phyloP scores from a whole-genome alignment of 257 asterid species.

The Prunella vulgaris region DNA sequence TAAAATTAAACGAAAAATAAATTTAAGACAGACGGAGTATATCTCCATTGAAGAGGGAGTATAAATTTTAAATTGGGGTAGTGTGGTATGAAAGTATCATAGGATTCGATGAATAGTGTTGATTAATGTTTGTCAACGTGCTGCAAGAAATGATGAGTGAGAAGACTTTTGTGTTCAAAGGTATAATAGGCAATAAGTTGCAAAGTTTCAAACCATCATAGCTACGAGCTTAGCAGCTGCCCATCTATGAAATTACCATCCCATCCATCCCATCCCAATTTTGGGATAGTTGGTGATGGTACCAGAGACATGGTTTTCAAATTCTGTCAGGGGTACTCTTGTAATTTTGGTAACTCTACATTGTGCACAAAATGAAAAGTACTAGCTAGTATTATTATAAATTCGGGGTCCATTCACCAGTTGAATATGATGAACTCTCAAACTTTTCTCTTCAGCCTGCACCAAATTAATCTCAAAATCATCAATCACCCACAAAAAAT shows the following conservation, averaged over 20 bases:
- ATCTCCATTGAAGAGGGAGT: no score
- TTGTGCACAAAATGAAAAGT: not conserved
- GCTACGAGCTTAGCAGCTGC: not conserved
- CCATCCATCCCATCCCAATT: not conserved
- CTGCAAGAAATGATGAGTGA: not conserved
- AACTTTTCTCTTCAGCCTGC: constrained; percentile 54
- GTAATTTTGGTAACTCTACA: not conserved
- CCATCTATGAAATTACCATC: not conserved
- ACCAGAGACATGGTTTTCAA: not conserved
- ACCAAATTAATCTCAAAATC: not conserved
- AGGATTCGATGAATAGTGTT: constrained; percentile 9
- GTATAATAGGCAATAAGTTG: not conserved
- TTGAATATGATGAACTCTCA: constrained; percentile 45
- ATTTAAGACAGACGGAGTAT: no score
- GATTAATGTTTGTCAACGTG: not conserved
- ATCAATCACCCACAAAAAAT: not conserved
- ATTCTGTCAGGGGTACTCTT: not conserved
- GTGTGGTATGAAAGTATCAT: not conserved
- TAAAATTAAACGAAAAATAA: no score
- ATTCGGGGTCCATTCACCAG: constrained; percentile 10
- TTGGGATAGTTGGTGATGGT: not conserved
- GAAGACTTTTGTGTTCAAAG: not conserved
- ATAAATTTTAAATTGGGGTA: not conserved
- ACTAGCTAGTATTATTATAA: not conserved
- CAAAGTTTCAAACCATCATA: not conserved